Percentiles rank a stretch among this genome's conserved stretches.
Conservation (phyloP, 495 filamentous ascomycete genomes). For the Pseudevernia furfuracea region DNA sequence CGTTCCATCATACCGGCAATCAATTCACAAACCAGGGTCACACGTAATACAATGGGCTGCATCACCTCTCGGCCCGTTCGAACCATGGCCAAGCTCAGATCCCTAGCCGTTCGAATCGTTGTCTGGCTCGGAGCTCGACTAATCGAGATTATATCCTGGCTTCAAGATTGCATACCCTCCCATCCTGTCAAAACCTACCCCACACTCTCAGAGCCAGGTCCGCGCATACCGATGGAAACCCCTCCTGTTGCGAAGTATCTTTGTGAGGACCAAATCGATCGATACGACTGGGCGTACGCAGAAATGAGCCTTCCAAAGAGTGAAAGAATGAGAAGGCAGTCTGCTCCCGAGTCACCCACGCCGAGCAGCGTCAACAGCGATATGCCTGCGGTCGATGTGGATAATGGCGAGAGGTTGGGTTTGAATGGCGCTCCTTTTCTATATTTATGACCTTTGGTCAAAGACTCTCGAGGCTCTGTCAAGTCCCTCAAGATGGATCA, state of each 20-base stretch:
- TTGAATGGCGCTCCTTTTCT: neutral
- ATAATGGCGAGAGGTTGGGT: neutral
- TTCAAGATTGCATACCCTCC: neutral
- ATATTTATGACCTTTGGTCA: neutral
- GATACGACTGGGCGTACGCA: neutral
- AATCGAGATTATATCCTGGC: neutral
- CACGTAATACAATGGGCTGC: neutral
- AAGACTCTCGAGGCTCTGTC: neutral
- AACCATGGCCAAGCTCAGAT: neutral
- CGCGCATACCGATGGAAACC: neutral
- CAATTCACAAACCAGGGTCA: neutral
- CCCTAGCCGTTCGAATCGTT: neutral
- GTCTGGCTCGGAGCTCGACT: neutral
- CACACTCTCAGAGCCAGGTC: neutral
- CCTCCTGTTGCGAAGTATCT: neutral
- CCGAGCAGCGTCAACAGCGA: neutral
- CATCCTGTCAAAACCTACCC: neutral
- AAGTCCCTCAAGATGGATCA: neutral
- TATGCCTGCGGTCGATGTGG: neutral
- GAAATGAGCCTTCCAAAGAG: neutral
- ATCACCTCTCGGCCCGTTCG: neutral
- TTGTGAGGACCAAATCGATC: neutral
- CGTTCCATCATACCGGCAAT: neutral
- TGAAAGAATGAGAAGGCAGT: neutral
- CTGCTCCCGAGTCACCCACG: neutral